Conservation (phyloP, 2,329 filamentous ascomycete genomes). For the Hymenoscyphus occultus region DNA sequence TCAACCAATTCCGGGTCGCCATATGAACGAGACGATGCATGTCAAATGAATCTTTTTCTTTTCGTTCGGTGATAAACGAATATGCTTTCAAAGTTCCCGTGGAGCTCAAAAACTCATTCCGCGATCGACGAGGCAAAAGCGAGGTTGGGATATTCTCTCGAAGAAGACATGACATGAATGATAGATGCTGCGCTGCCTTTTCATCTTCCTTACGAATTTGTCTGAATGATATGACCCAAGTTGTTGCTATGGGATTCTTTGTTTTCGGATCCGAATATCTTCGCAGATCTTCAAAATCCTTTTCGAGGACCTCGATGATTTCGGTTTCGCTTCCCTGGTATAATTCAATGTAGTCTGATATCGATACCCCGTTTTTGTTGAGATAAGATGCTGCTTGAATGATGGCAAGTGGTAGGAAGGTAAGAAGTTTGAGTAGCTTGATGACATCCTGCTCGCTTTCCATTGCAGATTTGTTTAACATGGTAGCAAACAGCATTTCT, state of each 20-base stretch:
- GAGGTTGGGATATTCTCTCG: constrained; percentile 11
- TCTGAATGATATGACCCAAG: constrained; percentile 38
- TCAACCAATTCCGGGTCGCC: constrained; percentile 6
- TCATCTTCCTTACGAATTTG: constrained; percentile 32
- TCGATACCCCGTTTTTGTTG: not conserved
- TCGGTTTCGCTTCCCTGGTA: not conserved
- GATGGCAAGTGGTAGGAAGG: constrained; percentile 7
- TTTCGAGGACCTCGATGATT: not conserved
- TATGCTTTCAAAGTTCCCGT: constrained; percentile 3
- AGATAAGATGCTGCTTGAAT: constrained; percentile 26
- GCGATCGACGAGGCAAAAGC: not conserved
- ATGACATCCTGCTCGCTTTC: not conserved
- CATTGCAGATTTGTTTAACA: not conserved
- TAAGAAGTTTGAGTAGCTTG: not conserved
- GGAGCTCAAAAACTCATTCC: not conserved
- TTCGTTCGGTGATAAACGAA: not conserved
- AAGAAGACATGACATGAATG: constrained; percentile 19
- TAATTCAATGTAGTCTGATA: not conserved
- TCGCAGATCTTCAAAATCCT: constrained; percentile 8
- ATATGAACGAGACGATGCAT: constrained; percentile 13
- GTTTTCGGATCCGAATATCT: not conserved
- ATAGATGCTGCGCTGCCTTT: constrained; percentile 11
- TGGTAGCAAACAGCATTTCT: not conserved
- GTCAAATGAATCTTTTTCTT: not conserved
- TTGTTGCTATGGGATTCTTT: constrained; percentile 32